These are phyloP conservation scores for Saururus chinensis DNA, from an alignment of 164 flowering plant genomes.

Conservation along the genomic window DNA sequence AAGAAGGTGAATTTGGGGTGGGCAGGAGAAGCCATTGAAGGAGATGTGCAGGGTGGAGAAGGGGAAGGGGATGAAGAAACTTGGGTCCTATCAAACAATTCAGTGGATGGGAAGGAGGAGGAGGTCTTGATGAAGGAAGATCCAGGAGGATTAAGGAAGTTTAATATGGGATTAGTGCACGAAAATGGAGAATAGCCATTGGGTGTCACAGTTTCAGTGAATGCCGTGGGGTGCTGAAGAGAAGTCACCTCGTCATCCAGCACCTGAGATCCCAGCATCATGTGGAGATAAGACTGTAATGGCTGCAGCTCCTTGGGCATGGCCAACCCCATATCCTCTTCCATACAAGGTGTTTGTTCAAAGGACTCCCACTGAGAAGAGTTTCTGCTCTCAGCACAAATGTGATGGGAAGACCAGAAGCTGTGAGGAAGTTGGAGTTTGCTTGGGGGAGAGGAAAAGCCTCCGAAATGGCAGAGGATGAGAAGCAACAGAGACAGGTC, in stretches of 20 bases:
- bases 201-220: too few relatives aligned
- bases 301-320: too few relatives aligned
- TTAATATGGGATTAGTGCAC: not conserved
- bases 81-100: slow-evolving; percentile 11
- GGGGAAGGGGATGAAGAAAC: slow-evolving; percentile 11
- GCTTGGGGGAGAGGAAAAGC: not conserved
- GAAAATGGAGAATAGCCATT: not conserved
- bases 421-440: not conserved
- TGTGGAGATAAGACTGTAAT: not conserved
- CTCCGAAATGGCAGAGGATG: not conserved
- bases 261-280: not conserved
- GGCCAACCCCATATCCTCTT: too few relatives aligned
- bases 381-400: too few relatives aligned
- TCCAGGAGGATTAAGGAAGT: not conserved
- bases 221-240: not conserved
- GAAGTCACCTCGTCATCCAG: not conserved
- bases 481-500: not conserved
- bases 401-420: not conserved
- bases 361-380: too few relatives aligned
- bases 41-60: too few relatives aligned
- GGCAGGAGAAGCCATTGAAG: slow-evolving; percentile 14
- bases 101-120: not conserved
- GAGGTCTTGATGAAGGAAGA: not conserved
- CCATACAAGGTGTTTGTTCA: not conserved
- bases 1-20: slow-evolving; percentile 30